Base-by-base conservation (phyloP, 1,139 yeast genomes). In the Lodderomyces pseudojiufengensis region DNA sequence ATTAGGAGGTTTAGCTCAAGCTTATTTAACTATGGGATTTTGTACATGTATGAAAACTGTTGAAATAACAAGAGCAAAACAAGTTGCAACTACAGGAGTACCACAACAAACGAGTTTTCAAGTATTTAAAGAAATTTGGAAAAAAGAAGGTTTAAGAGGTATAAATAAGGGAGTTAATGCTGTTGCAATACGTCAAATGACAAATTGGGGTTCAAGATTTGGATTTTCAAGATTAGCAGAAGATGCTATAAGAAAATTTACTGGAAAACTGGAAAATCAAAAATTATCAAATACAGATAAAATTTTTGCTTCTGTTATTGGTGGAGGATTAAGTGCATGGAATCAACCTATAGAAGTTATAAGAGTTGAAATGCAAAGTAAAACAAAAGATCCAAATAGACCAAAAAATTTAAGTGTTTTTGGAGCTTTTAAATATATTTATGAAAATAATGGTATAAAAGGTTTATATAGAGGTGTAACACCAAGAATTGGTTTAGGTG, bases 291-390 rank as follows among this genome's bases (percentile, higher is more conserved):
- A 95, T 1, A 53, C 67, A 27, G 97, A 92, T 60, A 90, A 90
- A 65, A 82, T 92, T 42, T 68, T 76, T 15, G 86, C 95, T n/a
- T 80, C 94, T 13, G 87, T 85, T 8, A 63, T 92, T 46, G 98
- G 97, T 75, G 98, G 98, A 66, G 97, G 96, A 46, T 76, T 94
- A 47, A 81, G 95, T 45, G 96, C 97, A 14, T 92, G 98, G 97
- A 92, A 92, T 65, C 98, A 92, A 65, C 98, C 98, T 29, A 88
- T 92, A 54, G 98, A 92, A 66, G 97, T 92, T 41, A 84, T 88
- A 47, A 80, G 98, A 63, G 95, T 92, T 23, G 98, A 92, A 66
- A 90, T 92, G 97, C 98, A 92, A 67, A 83, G 95, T 41, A 84
- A 84, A 67, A 88, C 94, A 14, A 69, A 63, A 35, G 97, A 92